These are phyloP conservation scores for Candida corydali DNA, from an alignment of 805 yeast genomes.

Conservation along the genomic window DNA sequence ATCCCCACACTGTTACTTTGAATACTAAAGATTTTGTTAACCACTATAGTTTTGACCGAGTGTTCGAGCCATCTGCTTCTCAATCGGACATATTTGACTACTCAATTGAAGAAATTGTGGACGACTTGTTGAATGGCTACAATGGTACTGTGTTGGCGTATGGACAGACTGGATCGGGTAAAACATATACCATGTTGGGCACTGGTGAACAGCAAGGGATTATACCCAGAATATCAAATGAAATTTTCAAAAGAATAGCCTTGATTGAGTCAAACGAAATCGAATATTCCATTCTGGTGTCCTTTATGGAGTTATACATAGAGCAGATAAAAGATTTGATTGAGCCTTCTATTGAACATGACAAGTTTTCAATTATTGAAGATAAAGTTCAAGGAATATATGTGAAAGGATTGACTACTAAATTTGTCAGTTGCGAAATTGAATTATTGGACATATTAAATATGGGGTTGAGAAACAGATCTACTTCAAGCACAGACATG, in stretches of 20 bases:
- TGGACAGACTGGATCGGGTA: constrained; percentile 79
- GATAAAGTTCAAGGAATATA: constrained; percentile 61
- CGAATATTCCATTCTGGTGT: constrained; percentile 64
- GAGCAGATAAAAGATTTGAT: constrained; percentile 73
- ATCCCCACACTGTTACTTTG: constrained; percentile 23
- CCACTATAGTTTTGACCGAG: constrained; percentile 59
- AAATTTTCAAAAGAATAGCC: constrained; percentile 60
- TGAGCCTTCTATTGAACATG: constrained; percentile 17
- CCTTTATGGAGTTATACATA: constrained; percentile 78
- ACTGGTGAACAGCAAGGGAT: constrained; percentile 48
- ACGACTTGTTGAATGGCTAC: constrained; percentile 69
- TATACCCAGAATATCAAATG: constrained; percentile 67
- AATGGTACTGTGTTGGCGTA: constrained; percentile 75
- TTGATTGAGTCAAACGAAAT: constrained; percentile 34
- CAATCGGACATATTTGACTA: constrained; percentile 60
- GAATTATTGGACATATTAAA: constrained; percentile 57
- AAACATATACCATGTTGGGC: constrained; percentile 77
- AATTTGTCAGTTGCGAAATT: constrained; percentile 51
- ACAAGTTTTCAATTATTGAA: constrained; percentile 55
- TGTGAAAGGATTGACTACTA: constrained; percentile 65
- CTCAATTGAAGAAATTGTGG: constrained; percentile 58
- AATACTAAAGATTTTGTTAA: constrained; percentile 23
- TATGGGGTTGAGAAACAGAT: constrained; percentile 55
- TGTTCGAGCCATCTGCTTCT: constrained; percentile 47
- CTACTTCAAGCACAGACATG: constrained; percentile 62